Evolutionary conservation across 2,329 filamentous ascomycete species (phyloP).

Genomic region (Amesomyces nigricolor): DNA sequence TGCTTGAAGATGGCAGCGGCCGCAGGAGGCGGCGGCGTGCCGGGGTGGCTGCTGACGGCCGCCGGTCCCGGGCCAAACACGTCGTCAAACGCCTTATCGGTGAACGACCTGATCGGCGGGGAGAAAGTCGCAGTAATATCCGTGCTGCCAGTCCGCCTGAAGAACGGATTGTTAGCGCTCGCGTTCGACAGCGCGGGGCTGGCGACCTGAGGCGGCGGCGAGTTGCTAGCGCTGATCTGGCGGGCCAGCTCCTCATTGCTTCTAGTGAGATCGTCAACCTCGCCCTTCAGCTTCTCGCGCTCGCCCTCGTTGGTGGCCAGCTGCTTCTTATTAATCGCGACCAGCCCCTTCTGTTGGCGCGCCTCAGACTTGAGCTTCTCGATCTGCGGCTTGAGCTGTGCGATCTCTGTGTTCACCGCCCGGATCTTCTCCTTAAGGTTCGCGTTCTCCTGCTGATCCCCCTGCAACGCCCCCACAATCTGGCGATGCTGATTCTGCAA

Average conservation of each 20-base stretch:
- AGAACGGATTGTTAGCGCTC: slow-evolving; percentile 92
- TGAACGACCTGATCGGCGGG: slow-evolving; percentile 42
- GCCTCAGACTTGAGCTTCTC: slow-evolving; percentile 91
- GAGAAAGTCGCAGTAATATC: slow-evolving; percentile 54
- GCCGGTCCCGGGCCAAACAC: slow-evolving; percentile 78
- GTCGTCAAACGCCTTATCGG: slow-evolving; percentile 73
- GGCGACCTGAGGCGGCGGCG: slow-evolving; percentile 49
- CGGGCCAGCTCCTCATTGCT: slow-evolving; percentile 54
- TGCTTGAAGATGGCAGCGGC: slow-evolving; percentile 63
- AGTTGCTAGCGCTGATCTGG: slow-evolving; percentile 44
- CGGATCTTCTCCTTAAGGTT: slow-evolving; percentile 83
- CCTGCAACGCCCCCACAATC: slow-evolving; percentile 65
- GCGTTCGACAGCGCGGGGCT: slow-evolving; percentile 65
- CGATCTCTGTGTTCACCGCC: slow-evolving; percentile 73
- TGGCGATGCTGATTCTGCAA: slow-evolving; percentile 78
- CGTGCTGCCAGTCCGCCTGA: slow-evolving; percentile 62
- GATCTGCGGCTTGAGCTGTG: slow-evolving; percentile 78
- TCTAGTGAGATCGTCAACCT: slow-evolving; percentile 65
- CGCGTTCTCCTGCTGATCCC: slow-evolving; percentile 84
- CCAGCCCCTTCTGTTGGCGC: slow-evolving; percentile 90
- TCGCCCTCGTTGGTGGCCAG: slow-evolving; percentile 83
- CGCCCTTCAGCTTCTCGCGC: slow-evolving; percentile 76
- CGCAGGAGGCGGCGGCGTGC: slow-evolving; percentile 42
- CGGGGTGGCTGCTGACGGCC: slow-evolving; percentile 36
- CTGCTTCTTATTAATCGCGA: slow-evolving; percentile 98